These are phyloP conservation scores for Fusarium secorum DNA, from an alignment of 2,329 filamentous ascomycete species.

Conservation along the genomic window DNA sequence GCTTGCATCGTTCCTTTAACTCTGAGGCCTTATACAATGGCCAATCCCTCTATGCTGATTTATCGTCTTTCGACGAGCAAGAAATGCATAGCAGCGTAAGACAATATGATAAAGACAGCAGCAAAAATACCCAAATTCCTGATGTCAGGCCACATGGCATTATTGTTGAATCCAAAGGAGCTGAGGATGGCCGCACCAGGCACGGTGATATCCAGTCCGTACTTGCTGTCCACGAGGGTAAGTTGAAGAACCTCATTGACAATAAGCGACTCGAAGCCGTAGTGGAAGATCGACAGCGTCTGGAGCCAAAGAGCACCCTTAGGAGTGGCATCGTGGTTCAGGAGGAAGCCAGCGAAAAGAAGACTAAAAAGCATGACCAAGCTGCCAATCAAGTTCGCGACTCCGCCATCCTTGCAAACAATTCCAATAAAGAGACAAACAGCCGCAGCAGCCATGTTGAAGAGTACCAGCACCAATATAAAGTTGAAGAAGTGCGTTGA, in stretches of 20 bases:
- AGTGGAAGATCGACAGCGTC: conserved; percentile 95
- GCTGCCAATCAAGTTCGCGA: conserved; percentile 92
- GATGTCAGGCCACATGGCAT: conserved; percentile 85
- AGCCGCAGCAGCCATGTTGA: conserved; percentile 92
- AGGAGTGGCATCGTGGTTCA: conserved; percentile 95
- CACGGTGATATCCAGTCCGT: conserved; percentile 94
- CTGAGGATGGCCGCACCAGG: conserved; percentile 93
- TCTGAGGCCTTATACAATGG: neutral
- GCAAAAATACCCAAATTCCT: conserved; percentile 84
- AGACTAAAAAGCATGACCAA: conserved; percentile 97
- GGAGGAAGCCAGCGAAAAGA: conserved; percentile 89
- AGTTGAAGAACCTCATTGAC: conserved; percentile 96
- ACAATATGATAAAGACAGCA: conserved; percentile 82
- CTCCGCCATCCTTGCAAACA: conserved; percentile 87
- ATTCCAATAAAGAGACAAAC: conserved; percentile 98
- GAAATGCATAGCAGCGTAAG: conserved; percentile 92
- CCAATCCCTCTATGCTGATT: conserved; percentile 36
- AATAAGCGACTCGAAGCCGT: conserved; percentile 93
- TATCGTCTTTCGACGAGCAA: conserved; percentile 82
- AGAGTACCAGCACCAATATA: conserved; percentile 88
- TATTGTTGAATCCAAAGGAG: conserved; percentile 92
- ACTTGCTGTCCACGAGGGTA: conserved; percentile 91
- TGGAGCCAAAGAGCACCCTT: conserved; percentile 88
- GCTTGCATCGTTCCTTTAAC: neutral
- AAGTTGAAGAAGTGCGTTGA: conserved; percentile 89